Base-by-base conservation (phyloP, 305 asterid species). In the Fraxinus baroniana region DNA sequence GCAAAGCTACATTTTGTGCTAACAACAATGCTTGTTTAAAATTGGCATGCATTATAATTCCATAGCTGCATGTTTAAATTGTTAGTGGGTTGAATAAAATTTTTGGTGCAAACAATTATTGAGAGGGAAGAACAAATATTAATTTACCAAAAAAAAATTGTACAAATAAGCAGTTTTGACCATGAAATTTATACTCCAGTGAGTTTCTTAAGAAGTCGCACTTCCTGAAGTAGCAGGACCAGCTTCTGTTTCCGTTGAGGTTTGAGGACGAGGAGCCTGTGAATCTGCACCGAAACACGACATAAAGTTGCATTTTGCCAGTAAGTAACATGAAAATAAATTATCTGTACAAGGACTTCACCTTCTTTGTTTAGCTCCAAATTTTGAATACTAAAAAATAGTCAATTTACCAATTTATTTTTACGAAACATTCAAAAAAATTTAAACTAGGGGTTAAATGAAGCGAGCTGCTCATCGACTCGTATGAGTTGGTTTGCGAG, bases 171-270 rank as follows among this genome's bases (percentile, higher is more conserved):
- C 49, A 35, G 33, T 37, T 60, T 79, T 64, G 78, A 77, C 20
- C 83, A 81, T 15, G 72, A 33, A 30, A 71, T 70, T 18, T 77
- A 28, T 68, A 12, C 36, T 68, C 9, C 60, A 72, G 60, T 60
- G 78, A 76, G 37, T 80, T 84, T 75, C 71, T 85, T 82, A 93
- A 28, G 95, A 86, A 66, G 90, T 89, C 7, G 97, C 92, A 78
- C 89, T 89, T 68, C 92, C 91, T 32, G 93, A 87, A 82, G 92
- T 85, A 80, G 85, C 90, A 3, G 84, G 83, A 18, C 88, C 92
- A 24, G 87, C 89, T 84, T 93, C 97, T 17, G 93, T 84, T 83
- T 92, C 97, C 17, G 86, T 86, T 57, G 97, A 87, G 26, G 90
- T 85, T 78, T 90, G 92, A 68, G 89, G 97, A 49, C 20, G 57